Evolutionary conservation across 352 stramenopile genomes (phyloP).

Genomic region (Globisporangium orthogonon): DNA sequence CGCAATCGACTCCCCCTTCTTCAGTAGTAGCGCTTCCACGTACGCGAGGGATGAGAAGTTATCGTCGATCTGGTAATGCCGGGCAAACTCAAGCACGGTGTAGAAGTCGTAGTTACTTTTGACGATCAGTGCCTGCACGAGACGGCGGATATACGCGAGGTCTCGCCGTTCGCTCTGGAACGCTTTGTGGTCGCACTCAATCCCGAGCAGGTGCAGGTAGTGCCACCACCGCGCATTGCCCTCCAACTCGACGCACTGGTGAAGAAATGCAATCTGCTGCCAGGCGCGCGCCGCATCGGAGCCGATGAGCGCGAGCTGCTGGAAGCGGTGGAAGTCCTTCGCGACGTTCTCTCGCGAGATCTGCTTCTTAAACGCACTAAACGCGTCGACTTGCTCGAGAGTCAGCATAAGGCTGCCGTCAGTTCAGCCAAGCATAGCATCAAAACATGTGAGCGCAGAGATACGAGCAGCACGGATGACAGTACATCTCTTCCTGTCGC

Average conservation of each 20-base stretch:
- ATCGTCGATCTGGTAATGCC: constrained; percentile 82
- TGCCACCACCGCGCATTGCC: constrained; percentile 82
- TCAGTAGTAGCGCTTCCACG: constrained; percentile 51
- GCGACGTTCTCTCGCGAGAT: constrained; percentile 76
- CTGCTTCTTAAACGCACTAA: constrained; percentile 61
- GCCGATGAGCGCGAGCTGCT: constrained; percentile 65
- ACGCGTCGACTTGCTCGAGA: constrained; percentile 69
- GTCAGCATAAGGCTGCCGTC: constrained; percentile 35
- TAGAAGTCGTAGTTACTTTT: constrained; percentile 79
- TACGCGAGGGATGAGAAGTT: constrained; percentile 65
- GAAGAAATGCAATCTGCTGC: constrained; percentile 75
- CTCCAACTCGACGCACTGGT: constrained; percentile 77
- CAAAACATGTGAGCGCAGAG: not conserved
- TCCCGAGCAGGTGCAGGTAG: constrained; percentile 69
- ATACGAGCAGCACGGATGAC: not conserved
- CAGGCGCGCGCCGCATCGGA: constrained; percentile 68
- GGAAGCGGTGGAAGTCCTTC: constrained; percentile 79
- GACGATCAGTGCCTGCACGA: constrained; percentile 55
- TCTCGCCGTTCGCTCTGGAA: constrained; percentile 69
- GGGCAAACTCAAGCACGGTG: constrained; percentile 73
- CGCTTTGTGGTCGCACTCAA: constrained; percentile 69
- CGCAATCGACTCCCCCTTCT: constrained; percentile 11
- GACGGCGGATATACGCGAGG: constrained; percentile 52
- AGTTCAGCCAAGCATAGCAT: constrained; percentile 15
- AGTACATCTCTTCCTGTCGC: too few relatives aligned